Evolutionary conservation across 495 filamentous ascomycete species (phyloP).

Genomic region (Saxispiralis lemnorum): DNA sequence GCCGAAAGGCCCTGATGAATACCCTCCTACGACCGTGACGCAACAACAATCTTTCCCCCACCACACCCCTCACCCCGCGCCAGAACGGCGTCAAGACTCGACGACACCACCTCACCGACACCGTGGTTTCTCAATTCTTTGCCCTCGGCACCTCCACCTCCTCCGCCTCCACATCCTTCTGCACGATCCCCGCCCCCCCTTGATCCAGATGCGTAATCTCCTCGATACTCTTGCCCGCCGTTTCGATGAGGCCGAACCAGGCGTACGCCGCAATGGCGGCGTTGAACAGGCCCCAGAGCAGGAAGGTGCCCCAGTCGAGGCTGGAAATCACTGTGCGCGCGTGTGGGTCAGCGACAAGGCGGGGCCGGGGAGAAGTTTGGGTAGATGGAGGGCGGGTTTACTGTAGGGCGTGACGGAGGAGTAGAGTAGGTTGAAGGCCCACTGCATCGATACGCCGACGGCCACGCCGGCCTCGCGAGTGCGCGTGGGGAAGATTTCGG

Average conservation of each 20-base stretch:
- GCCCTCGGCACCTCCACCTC: too few relatives aligned
- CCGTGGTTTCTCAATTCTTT: too few relatives aligned
- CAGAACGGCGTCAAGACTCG: too few relatives aligned
- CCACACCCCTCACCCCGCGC: too few relatives aligned
- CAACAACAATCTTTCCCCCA: too few relatives aligned
- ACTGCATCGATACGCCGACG: conserved; percentile 46
- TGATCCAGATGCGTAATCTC: conserved; percentile 12
- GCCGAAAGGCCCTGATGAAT: too few relatives aligned
- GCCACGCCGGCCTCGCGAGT: conserved; percentile 55
- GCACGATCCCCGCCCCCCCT: too few relatives aligned
- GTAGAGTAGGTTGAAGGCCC: conserved; percentile 54
- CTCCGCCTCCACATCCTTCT: too few relatives aligned
- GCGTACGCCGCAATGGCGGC: conserved; percentile 10
- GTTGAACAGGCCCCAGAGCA: conserved; percentile 23
- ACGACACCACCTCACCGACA: too few relatives aligned
- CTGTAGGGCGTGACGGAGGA: conserved; percentile 21
- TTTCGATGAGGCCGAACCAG: conserved; percentile 13
- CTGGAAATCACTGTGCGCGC: conserved; percentile 31
- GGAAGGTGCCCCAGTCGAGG: conserved; percentile 26
- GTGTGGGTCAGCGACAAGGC: conserved; percentile 32
- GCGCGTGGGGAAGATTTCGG: conserved; percentile 56
- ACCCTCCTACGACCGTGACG: too few relatives aligned
- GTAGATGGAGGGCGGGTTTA: not conserved
- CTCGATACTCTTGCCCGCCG: conserved; percentile 13
- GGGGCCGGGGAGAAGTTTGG: not conserved